These are phyloP conservation scores for Penicillium silybi DNA, from an alignment of 495 filamentous ascomycete genomes.

Conservation along the genomic window DNA sequence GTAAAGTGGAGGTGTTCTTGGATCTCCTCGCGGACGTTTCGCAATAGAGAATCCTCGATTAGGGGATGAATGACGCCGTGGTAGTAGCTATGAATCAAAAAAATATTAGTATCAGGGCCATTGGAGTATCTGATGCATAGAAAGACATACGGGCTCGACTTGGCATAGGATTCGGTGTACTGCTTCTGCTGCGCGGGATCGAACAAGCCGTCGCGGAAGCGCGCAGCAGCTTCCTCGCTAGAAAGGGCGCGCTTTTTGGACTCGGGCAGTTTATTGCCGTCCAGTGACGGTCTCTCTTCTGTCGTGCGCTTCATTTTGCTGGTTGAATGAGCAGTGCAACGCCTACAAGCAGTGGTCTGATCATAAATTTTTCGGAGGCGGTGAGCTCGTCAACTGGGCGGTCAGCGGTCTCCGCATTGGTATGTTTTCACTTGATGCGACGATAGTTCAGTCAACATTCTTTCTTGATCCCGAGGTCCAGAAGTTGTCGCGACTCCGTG, in stretches of 20 bases:
- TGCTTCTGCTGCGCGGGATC: conserved; percentile 59
- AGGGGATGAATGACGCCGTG: conserved; percentile 83
- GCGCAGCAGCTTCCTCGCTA: conserved; percentile 40
- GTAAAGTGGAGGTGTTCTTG: conserved; percentile 87
- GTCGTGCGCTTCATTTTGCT: conserved; percentile 56
- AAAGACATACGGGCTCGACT: conserved; percentile 61
- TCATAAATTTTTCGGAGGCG: conserved; percentile 18
- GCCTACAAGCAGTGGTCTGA: conserved; percentile 10
- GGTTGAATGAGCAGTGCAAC: neutral
- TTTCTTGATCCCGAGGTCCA: neutral
- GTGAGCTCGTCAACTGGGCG: conserved; percentile 13
- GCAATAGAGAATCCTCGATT: conserved; percentile 74
- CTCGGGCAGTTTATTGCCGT: conserved; percentile 39
- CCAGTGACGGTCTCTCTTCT: conserved; percentile 27
- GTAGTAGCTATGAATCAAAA: conserved; percentile 56
- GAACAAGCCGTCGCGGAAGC: conserved; percentile 76
- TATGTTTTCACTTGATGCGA: neutral
- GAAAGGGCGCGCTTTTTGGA: conserved; percentile 52
- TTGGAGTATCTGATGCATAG: neutral
- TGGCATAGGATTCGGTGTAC: conserved; percentile 66
- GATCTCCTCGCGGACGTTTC: conserved; percentile 84
- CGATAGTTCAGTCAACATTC: neutral
- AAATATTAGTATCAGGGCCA: conserved; percentile 7
- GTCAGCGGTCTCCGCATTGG: conserved; percentile 1
- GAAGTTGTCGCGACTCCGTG: neutral